phyloP scores from a whole-genome alignment of 345 rosid species.

The Citrus australasica region DNA sequence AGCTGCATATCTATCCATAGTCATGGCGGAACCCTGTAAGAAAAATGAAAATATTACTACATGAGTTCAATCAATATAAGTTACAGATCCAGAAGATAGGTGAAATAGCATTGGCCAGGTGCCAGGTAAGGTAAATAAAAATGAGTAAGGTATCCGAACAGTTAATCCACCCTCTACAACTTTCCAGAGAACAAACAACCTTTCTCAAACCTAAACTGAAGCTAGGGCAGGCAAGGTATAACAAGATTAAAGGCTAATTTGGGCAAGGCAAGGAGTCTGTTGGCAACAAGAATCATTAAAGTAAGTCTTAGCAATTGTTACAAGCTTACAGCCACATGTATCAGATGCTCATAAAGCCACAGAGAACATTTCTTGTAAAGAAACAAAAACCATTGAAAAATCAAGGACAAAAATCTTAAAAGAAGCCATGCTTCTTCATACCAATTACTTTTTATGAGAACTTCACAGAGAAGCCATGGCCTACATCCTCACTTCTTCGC shows the following conservation, averaged over 20 bases:
- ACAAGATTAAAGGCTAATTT: background rate
- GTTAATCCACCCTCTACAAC: background rate
- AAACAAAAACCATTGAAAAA: background rate
- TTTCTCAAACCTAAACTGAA: background rate
- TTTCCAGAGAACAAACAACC: background rate
- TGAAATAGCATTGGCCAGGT: background rate
- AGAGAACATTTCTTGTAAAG: background rate
- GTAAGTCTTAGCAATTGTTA: background rate
- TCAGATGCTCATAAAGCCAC: background rate
- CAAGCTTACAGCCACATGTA: background rate
- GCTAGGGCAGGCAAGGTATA: background rate
- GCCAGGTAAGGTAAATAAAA: background rate
- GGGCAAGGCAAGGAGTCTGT: background rate
- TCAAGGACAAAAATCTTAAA: background rate
- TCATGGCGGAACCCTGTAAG: constrained; percentile 70
- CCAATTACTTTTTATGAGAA: too few species aligned
- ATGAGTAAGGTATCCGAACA: background rate
- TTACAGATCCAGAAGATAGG: background rate
- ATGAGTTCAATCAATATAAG: constrained; percentile 1
- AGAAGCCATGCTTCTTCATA: too few species aligned
- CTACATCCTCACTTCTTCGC: too few species aligned
- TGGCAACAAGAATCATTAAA: background rate
- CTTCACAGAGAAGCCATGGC: too few species aligned
- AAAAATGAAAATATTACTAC: constrained; percentile 5
- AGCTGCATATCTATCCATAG: constrained; percentile 90